Base-by-base conservation (phyloP, 306 rosid genomes). In the Quercus aquifolioides region DNA sequence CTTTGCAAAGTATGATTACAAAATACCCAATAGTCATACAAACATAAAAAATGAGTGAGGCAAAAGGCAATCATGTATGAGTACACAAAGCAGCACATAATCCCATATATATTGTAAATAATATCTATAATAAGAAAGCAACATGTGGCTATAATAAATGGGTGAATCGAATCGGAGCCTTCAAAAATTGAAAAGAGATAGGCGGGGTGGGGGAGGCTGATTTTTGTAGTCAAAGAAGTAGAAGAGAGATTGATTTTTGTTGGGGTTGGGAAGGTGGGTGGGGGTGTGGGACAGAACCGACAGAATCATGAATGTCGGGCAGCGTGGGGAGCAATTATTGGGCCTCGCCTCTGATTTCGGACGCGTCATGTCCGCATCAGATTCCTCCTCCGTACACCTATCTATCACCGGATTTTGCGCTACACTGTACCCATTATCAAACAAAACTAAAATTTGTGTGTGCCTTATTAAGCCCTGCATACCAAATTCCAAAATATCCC, bases 241-340 rank as follows among this genome's bases (percentile, higher is more conserved):
- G 31, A 74, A 43, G 74, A 30, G 18, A 71, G 82, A 72, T 57
- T 76, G 78, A 79, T 79, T 81, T 13, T 71, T 10, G 46, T 41
- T 41, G 46, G 12, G 46, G 11, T 41, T 41, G 46, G 46, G 46
- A 41, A 41, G 46, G 46, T 31, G 51, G 82, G 35, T 49, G 14
- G 23, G 73, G 69, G 55, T 74, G 90, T 70, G 79, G 88, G 86
- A 54, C 79, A 82, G 77, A 31, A 28, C 86, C 81, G 97, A 89
- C 97, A 90, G 90, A 82, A 94, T 91, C 69, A 92, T 92, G 84
- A 81, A 79, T 91, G 98, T 94, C 93, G 91, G 93, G 80, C 90
- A 91, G 93, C 94, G 93, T 92, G 97, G 97, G 94, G 89, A 54
- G 88, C 91, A 94, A 89, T 92, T 67, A 92, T 94, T 94, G 97